Percentiles rank a stretch among this genome's conserved stretches.
Conservation (phyloP, 257 asterid species). For the Echites panduratus region DNA sequence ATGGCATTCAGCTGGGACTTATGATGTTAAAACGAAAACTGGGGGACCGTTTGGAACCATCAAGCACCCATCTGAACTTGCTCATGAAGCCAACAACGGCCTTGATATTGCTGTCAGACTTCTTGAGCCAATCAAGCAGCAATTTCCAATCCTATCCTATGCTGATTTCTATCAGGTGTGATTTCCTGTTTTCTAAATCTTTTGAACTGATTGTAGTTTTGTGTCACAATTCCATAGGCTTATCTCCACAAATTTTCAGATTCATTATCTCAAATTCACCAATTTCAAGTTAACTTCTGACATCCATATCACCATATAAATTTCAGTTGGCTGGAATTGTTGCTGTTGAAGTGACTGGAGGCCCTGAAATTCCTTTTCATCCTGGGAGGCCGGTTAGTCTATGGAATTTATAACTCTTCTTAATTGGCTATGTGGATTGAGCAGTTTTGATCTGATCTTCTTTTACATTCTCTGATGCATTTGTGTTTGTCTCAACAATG, state of each 20-base stretch:
- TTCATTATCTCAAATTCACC: not conserved
- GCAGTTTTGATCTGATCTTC: not conserved
- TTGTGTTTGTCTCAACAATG: too few species aligned
- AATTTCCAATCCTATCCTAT: slow-evolving; percentile 53
- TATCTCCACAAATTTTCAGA: not conserved
- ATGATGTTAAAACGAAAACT: slow-evolving; percentile 57
- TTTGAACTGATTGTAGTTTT: not conserved
- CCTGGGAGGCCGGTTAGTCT: slow-evolving; percentile 67
- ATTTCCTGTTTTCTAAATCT: not conserved
- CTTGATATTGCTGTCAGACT: slow-evolving; percentile 69
- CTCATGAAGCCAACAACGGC: slow-evolving; percentile 74
- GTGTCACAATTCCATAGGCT: not conserved
- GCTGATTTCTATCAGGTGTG: slow-evolving; percentile 68
- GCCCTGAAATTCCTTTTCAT: slow-evolving; percentile 84
- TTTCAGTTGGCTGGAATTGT: slow-evolving; percentile 77
- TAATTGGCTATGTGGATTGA: not conserved
- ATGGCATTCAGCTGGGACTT: slow-evolving; percentile 36
- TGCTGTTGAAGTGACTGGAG: slow-evolving; percentile 92
- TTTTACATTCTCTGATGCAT: not conserved
- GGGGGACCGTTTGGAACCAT: slow-evolving; percentile 89
- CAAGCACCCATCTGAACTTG: slow-evolving; percentile 48
- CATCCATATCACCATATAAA: not conserved
- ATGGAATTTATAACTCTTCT: not conserved
- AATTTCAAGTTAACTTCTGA: not conserved
- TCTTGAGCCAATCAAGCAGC: slow-evolving; percentile 67